Conservation (phyloP, 116 monocot species). For the Cymodocea nodosa region DNA sequence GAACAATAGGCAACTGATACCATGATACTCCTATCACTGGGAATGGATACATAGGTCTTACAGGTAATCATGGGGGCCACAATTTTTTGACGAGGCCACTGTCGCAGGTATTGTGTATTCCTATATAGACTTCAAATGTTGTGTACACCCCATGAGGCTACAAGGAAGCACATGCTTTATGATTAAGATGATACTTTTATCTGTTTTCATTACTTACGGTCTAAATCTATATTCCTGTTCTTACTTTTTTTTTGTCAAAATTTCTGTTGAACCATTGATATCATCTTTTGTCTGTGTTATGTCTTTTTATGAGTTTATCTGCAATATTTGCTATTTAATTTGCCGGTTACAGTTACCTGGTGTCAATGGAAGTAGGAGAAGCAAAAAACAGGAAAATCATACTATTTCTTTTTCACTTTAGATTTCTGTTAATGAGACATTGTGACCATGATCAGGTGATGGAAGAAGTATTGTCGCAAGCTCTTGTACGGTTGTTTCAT, state of each 20-base stretch:
- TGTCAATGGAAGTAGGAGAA: not conserved
- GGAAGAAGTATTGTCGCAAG: too few species aligned
- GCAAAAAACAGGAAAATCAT: not conserved
- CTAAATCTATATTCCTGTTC: not conserved
- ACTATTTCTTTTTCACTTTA: too few species aligned
- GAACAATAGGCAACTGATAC: not conserved
- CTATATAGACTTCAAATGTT: not conserved
- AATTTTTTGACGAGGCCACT: not conserved
- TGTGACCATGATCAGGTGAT: too few species aligned
- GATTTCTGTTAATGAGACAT: too few species aligned
- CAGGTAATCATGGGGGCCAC: not conserved
- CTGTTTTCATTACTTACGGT: not conserved
- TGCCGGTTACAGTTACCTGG: not conserved
- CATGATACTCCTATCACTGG: not conserved
- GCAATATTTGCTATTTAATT: not conserved
- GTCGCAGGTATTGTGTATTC: not conserved
- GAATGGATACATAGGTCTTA: not conserved
- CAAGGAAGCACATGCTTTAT: not conserved
- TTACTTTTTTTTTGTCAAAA: constrained; percentile 5
- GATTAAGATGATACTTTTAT: not conserved
- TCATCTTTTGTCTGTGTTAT: constrained; percentile 2
- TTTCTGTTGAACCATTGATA: constrained; percentile 5
- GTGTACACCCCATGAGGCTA: not conserved
- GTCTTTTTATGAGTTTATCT: not conserved
- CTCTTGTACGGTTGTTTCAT: not conserved